Evolutionary conservation across 148 eudicot genomes (phyloP).

Genomic region (Dysphania ambrosioides): DNA sequence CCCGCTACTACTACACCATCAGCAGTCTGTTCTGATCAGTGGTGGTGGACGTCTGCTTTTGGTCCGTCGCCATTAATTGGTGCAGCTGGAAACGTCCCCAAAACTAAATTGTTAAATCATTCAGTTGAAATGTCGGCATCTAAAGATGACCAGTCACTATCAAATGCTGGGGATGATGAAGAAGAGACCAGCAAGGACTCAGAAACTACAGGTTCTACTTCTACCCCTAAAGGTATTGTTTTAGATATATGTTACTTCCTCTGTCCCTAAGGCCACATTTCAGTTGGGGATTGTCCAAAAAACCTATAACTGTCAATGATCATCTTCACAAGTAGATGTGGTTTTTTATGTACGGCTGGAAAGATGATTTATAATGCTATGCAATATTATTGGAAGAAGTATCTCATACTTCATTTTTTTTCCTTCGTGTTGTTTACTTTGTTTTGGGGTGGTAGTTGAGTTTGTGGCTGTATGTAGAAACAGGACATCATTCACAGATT

Average conservation of each 20-base stretch:
- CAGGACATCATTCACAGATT: background rate
- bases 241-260: background rate
- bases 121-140: conserved; percentile 27
- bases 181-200: conserved; percentile 56
- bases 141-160: conserved; percentile 52
- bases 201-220: conserved; percentile 36
- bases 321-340: background rate
- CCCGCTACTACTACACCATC: conserved; percentile 40
- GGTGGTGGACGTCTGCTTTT: conserved; percentile 59
- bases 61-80: conserved; percentile 35
- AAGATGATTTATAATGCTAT: no score
- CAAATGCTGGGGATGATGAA: conserved; percentile 52
- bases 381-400: background rate
- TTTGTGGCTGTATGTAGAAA: background rate
- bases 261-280: background rate
- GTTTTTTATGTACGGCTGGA: background rate
- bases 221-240: conserved; percentile 42
- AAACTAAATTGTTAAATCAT: conserved; percentile 45
- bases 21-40: conserved; percentile 48
- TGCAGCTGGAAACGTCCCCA: conserved; percentile 45
- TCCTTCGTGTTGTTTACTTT: no score
- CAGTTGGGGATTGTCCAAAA: background rate
- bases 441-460: background rate
- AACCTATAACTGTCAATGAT: no score
- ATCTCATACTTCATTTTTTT: background rate